Evolutionary conservation across 1,284 basidiomycete species (phyloP), one percentile per base, ranked within the genome.

Genomic region (Mycosarcoma maydis): DNA sequence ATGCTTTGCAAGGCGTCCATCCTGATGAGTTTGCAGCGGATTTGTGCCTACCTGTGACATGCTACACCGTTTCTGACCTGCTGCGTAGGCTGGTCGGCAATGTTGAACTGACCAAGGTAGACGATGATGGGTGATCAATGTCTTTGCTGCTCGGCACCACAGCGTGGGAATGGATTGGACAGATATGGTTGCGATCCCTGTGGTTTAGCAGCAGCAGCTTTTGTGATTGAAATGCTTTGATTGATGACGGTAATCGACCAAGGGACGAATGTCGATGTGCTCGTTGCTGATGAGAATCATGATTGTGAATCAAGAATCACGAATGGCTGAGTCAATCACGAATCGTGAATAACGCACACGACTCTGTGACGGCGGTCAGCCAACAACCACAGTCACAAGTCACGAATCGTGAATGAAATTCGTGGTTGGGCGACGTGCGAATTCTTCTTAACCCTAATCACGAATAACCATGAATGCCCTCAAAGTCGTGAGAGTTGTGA

Each of bases 41-140:
- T 23, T 17, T 2, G n/a, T 6, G 8, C 45, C 48, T 29, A 37
- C 30, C 16, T 53, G 49, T 32, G 55, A 56, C 64, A 67, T 67
- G 40, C n/a, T 52, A 26, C 13, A 32, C 17, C 29, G 23, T 0
- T 10, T 8, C 16, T 33, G n/a, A 14, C n/a, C 19, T 14, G 45
- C 34, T 42, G 13, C 24, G 16, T 11, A 17, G 33, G 10, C 14
- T 17, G 8, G 13, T 11, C 11, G 22, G n/a, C 34, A 26, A 17
- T 17, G 36, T 11, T n/a, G 19, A n/a, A 30, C 37, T 43, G 33
- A 9, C 33, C 6, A 34, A 11, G 8, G 20, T n/a, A 39, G 36
- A 38, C 3, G 27, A 27, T 16, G 51, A 39, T 22, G 20, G 22
- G 36, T 17, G 11, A 27, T 4, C 20, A 46, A 30, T 53, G 13